Evolutionary conservation across 352 stramenopile genomes (phyloP), one percentile per base, ranked within the genome.

Genomic region (Phytophthora sp.): DNA sequence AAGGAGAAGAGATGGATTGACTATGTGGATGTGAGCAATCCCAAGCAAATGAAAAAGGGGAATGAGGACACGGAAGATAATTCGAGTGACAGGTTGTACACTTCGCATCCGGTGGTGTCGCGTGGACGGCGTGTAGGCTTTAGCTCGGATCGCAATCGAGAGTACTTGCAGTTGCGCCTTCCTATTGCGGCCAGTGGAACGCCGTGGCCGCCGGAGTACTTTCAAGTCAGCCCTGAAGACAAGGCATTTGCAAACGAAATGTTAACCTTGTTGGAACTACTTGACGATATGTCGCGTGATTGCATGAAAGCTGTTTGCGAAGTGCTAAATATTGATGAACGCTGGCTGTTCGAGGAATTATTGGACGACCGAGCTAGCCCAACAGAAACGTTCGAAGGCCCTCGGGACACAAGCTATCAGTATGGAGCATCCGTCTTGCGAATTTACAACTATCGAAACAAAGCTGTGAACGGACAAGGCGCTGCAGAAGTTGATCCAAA

Each of bases 361-460:
- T 57, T 95, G 23, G 87, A 95, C 54, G 74, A 89, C 42, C 49
- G 69, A 24, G 76, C 74, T 11, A 62, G 73, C 9, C 69, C 72
- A 2, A 66, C 72, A 8, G 17, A 58, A 18, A 58, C 42, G n/a
- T 54, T 68, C 38, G 43, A 60, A 9, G 59, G 74, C 7, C 51
- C 74, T 38, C 52, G 54, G 43, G 70, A 94, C 53, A 63, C n/a
- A n/a, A 75, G 69, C 13, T 85, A 88, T 38, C 84, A 90, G 41
- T 95, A 92, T 46, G 87, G 87, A 7, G 79, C 87, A 5, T 95
- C 87, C 1, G 83, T 95, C 10, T 50, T 95, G n/a, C 84, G 84
- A 7, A 72, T 95, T 30, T 94, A 94, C 77, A 94, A 92, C 54
- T 95, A 94, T 54, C 77, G 77, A 17, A 93, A 95, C 69, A 93